Conservation (phyloP, 495 filamentous ascomycete species). For the Penicillium soppii region DNA sequence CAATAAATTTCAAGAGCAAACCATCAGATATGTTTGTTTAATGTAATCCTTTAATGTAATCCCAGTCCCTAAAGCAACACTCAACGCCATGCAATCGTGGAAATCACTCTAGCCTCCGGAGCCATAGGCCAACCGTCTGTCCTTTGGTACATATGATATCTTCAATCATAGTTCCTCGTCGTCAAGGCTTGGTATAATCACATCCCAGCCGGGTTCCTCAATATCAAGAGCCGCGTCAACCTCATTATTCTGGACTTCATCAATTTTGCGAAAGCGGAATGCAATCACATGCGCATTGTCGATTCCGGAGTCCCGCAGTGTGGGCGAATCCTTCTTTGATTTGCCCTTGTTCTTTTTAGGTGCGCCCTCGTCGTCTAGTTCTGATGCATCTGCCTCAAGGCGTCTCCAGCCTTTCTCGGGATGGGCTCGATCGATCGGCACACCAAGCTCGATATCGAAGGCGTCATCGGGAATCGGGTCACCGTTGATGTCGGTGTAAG, state of each 20-base stretch:
- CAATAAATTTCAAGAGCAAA: no score
- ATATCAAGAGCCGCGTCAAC: constrained; percentile 39
- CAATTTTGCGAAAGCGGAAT: constrained; percentile 58
- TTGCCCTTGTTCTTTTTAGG: constrained; percentile 37
- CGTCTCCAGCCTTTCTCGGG: constrained; percentile 56
- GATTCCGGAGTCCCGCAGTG: constrained; percentile 48
- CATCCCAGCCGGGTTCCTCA: constrained; percentile 62
- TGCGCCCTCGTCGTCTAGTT: constrained; percentile 26
- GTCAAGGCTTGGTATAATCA: constrained; percentile 61
- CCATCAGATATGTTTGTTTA: no score
- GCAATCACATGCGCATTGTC: constrained; percentile 63
- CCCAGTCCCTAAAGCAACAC: no score
- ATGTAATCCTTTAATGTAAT: no score
- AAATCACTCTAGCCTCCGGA: background rate
- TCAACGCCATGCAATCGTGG: background rate
- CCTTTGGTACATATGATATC: background rate
- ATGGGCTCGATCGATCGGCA: constrained; percentile 55
- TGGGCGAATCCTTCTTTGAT: constrained; percentile 38
- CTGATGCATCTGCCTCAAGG: constrained; percentile 38
- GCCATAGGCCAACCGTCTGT: no score
- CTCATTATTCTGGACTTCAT: constrained; percentile 16
- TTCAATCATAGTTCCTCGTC: constrained; percentile 31
- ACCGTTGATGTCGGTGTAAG: constrained; percentile 44
- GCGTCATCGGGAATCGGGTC: constrained; percentile 47
- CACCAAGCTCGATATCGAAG: constrained; percentile 52